Evolutionary conservation across 2,329 filamentous ascomycete species (phyloP).

Genomic region (Monosporascus cannonballus): DNA sequence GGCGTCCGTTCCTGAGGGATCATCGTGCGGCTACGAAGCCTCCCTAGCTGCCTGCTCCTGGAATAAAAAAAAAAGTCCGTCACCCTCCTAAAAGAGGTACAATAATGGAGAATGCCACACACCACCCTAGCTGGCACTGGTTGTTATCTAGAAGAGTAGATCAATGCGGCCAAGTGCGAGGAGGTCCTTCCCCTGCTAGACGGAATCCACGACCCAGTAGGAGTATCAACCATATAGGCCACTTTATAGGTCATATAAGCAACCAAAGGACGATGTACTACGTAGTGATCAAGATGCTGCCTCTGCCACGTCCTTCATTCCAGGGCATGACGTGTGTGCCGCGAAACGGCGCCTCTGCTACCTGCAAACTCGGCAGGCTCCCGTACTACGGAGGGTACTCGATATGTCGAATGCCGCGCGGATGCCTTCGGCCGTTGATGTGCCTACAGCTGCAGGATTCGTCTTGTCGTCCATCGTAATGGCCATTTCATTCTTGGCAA

Average conservation of each 20-base stretch:
- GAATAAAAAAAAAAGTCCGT: constrained; percentile 25
- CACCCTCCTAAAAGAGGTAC: constrained; percentile 22
- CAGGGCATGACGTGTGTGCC: constrained; percentile 21
- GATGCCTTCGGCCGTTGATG: constrained; percentile 41
- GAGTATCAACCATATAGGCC: too few relatives aligned
- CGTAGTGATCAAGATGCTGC: constrained; percentile 30
- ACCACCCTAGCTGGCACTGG: constrained; percentile 26
- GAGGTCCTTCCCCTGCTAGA: too few relatives aligned
- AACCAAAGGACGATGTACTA: not conserved
- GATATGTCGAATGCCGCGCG: constrained; percentile 34
- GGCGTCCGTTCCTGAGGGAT: too few relatives aligned
- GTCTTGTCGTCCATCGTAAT: constrained; percentile 43
- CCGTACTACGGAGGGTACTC: constrained; percentile 30
- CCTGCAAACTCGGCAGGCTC: constrained; percentile 34
- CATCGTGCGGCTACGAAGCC: too few relatives aligned
- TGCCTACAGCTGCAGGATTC: constrained; percentile 38
- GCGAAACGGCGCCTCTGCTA: constrained; percentile 15
- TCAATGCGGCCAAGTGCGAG: constrained; percentile 21
- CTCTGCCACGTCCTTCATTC: constrained; percentile 34
- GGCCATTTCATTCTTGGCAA: constrained; percentile 43
- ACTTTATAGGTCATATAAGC: not conserved
- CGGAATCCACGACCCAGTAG: too few relatives aligned
- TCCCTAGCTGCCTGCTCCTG: constrained; percentile 22
- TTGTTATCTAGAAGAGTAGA: constrained; percentile 24
- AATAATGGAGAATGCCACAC: constrained; percentile 16